These are phyloP conservation scores for Malus fusca DNA, from an alignment of 306 rosid species.

Conservation along the genomic window DNA sequence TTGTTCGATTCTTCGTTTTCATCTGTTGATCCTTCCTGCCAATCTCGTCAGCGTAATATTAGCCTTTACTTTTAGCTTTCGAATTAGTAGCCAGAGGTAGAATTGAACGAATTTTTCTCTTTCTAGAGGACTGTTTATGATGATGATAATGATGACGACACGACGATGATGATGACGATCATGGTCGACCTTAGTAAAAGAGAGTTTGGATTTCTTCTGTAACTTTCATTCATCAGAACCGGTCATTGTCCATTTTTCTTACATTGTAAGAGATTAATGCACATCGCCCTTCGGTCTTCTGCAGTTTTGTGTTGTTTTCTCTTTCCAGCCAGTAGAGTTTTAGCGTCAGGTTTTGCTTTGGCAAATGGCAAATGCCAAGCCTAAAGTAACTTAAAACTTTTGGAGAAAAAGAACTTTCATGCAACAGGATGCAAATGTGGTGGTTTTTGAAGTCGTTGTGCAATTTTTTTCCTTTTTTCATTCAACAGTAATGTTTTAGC, in stretches of 20 bases:
- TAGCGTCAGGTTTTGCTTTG: neutral
- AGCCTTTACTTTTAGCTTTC: slow-evolving; percentile 14
- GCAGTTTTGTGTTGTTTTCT: neutral
- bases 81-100: slow-evolving; percentile 6
- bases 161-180: slow-evolving; percentile 21
- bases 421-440: neutral
- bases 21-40: neutral
- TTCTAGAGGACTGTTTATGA: slow-evolving; percentile 18
- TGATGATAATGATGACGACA: slow-evolving; percentile 2
- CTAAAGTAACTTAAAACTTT: neutral
- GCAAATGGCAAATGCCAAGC: neutral
- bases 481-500: neutral
- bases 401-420: too few species aligned
- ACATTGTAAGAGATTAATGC: neutral
- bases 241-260: neutral
- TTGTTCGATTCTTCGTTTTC: neutral
- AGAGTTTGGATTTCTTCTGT: neutral
- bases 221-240: neutral
- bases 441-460: neutral
- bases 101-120: slow-evolving; percentile 24
- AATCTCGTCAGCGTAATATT: neutral
- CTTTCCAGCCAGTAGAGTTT: neutral
- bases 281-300: neutral
- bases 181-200: neutral
- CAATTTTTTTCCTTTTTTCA: too few species aligned